Percentiles rank a stretch among this genome's conserved stretches.
These are phyloP conservation scores for Cavenderia fasciculata DNA, from an alignment of 78 protist species.

Conservation along the genomic window DNA sequence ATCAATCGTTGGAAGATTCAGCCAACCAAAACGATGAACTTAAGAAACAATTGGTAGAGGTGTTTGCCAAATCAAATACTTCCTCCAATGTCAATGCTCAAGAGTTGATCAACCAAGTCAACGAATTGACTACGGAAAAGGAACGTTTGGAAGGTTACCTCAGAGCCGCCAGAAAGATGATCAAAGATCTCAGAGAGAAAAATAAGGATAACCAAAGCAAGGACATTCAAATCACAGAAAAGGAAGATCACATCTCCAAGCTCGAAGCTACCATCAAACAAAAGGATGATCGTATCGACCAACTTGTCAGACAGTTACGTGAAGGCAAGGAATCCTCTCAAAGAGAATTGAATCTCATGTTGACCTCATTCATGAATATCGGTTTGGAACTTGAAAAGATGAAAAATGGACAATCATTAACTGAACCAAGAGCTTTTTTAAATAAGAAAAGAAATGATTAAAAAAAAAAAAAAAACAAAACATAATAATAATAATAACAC, in stretches of 20 bases:
- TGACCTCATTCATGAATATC: constrained; percentile 42
- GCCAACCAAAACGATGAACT: constrained; percentile 13
- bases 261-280: constrained; percentile 1
- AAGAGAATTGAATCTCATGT: constrained; percentile 65
- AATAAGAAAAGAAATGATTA: constrained; percentile 62
- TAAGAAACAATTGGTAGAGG: constrained; percentile 24
- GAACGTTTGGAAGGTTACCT: constrained; percentile 50
- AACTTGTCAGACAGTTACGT: constrained; percentile 24
- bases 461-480: not conserved
- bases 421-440: constrained; percentile 60
- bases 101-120: not conserved
- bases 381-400: constrained; percentile 64
- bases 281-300: constrained; percentile 26
- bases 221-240: constrained; percentile 3
- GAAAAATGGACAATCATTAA: constrained; percentile 1
- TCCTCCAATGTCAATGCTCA: not conserved
- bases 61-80: not conserved
- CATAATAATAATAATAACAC: no score
- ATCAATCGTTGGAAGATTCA: constrained; percentile 26
- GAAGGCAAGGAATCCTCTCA: constrained; percentile 56
- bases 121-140: not conserved
- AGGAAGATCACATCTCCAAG: constrained; percentile 36
- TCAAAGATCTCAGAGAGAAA: constrained; percentile 53
- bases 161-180: constrained; percentile 68
- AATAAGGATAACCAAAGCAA: not conserved